phyloP scores from a whole-genome alignment of 1,284 basidiomycete genomes.

The Amylostereum chailletii region DNA sequence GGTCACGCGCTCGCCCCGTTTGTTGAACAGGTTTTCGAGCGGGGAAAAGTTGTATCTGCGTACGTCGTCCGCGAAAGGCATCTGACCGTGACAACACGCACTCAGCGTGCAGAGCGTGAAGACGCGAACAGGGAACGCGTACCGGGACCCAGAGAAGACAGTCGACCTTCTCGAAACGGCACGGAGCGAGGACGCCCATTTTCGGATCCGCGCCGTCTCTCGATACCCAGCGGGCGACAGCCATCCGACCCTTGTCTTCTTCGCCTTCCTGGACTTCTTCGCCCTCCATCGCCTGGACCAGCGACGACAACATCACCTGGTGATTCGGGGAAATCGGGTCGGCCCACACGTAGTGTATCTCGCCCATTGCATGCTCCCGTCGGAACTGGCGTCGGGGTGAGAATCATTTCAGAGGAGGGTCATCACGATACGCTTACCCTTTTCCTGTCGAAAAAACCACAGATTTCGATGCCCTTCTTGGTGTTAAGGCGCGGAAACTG shows the following conservation, averaged over 20 bases:
- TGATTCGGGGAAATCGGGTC: constrained; percentile 59
- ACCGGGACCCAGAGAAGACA: constrained; percentile 81
- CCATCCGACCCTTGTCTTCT: constrained; percentile 27
- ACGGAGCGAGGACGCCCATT: constrained; percentile 71
- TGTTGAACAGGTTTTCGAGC: constrained; percentile 67
- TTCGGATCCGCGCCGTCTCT: constrained; percentile 73
- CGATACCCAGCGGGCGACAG: constrained; percentile 76
- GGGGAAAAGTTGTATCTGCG: constrained; percentile 84
- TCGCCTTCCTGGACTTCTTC: not conserved
- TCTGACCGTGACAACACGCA: constrained; percentile 32
- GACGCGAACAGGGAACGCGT: constrained; percentile 13
- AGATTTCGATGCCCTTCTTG: constrained; percentile 79
- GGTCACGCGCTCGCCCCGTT: constrained; percentile 64
- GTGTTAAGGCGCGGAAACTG: constrained; percentile 68
- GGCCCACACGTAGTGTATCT: constrained; percentile 84
- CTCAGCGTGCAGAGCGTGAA: not conserved
- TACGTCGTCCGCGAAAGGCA: constrained; percentile 94
- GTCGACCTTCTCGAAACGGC: constrained; percentile 59
- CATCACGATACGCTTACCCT: constrained; percentile 37
- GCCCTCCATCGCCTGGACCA: constrained; percentile 73
- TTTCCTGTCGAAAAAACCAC: constrained; percentile 69
- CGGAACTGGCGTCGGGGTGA: constrained; percentile 45
- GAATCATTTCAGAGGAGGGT: not conserved
- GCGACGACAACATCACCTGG: constrained; percentile 79
- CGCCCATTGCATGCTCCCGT: constrained; percentile 76